Percentiles rank a stretch among this genome's conserved stretches.
These are phyloP conservation scores for Trichoderma asperelloides DNA, from an alignment of 495 filamentous ascomycete species.

Conservation along the genomic window DNA sequence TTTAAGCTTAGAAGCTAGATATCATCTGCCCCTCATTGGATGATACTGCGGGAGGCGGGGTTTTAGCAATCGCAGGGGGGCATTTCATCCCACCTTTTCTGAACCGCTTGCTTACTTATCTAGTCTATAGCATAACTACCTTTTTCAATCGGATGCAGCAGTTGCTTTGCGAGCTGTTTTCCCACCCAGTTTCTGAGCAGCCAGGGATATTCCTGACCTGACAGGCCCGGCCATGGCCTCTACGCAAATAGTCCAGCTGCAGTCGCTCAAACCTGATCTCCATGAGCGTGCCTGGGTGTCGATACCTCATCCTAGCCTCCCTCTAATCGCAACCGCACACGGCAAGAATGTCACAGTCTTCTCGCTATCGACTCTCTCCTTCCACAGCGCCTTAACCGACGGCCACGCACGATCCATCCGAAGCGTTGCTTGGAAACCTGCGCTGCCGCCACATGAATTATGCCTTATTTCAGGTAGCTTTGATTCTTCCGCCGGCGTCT, in stretches of 20 bases:
- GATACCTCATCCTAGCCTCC: slow-evolving; percentile 75
- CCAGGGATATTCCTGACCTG: not conserved
- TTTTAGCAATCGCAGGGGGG: not conserved
- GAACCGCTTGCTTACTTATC: not conserved
- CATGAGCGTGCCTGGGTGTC: slow-evolving; percentile 79
- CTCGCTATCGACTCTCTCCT: slow-evolving; percentile 68
- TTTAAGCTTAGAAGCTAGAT: no score
- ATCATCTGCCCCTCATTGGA: no score
- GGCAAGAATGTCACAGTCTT: slow-evolving; percentile 79
- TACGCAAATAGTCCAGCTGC: slow-evolving; percentile 21
- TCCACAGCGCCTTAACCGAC: slow-evolving; percentile 69
- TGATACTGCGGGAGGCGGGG: not conserved
- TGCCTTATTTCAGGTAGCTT: slow-evolving; percentile 88
- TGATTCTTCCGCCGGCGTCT: slow-evolving; percentile 82
- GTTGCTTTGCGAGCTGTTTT: not conserved
- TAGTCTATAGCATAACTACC: not conserved
- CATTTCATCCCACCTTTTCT: not conserved
- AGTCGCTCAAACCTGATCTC: slow-evolving; percentile 56
- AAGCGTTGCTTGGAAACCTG: slow-evolving; percentile 75
- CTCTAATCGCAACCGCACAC: slow-evolving; percentile 81
- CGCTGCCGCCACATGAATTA: slow-evolving; percentile 45
- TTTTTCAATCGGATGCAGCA: not conserved
- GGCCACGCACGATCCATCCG: slow-evolving; percentile 86
- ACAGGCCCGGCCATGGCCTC: not conserved
- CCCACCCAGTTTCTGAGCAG: not conserved